These are phyloP conservation scores for Lachnum nothofagi DNA, from an alignment of 2,329 filamentous ascomycete species.

Conservation along the genomic window DNA sequence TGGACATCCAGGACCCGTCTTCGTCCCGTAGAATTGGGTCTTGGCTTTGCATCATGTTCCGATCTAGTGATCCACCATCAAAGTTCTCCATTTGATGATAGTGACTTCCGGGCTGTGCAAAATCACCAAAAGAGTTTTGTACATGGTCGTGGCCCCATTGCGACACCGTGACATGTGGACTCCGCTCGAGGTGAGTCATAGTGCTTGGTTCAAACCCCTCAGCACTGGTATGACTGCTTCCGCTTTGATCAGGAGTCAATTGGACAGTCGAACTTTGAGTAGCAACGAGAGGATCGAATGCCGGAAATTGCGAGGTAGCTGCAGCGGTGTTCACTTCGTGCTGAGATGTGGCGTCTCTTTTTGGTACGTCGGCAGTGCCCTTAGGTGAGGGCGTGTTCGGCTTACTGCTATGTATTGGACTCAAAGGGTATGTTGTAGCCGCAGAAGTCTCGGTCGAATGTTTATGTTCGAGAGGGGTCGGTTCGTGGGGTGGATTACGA, in stretches of 20 bases:
- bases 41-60: slow-evolving; percentile 4
- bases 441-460: slow-evolving; percentile 15
- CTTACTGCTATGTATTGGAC: slow-evolving; percentile 27
- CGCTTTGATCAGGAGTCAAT: slow-evolving; percentile 32
- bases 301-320: slow-evolving; percentile 18
- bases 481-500: slow-evolving; percentile 15
- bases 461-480: slow-evolving; percentile 14
- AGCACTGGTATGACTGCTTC: slow-evolving; percentile 31
- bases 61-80: slow-evolving; percentile 12
- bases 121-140: slow-evolving; percentile 8
- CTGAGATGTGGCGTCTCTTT: slow-evolving; percentile 16
- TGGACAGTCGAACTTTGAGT: slow-evolving; percentile 19
- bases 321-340: slow-evolving; percentile 22
- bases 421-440: slow-evolving; percentile 26
- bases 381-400: slow-evolving; percentile 26
- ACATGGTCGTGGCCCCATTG: slow-evolving; percentile 22
- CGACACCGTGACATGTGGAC: slow-evolving; percentile 24
- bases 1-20: slow-evolving; percentile 26
- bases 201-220: slow-evolving; percentile 26
- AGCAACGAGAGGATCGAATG: slow-evolving; percentile 10
- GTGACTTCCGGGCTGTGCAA: slow-evolving; percentile 9
- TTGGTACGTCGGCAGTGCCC: slow-evolving; percentile 18
- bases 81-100: slow-evolving; percentile 10
- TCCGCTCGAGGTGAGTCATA: slow-evolving; percentile 21
- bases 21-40: slow-evolving; percentile 19